Conservation (phyloP, 2,329 filamentous ascomycete species). For the Exophiala calicioides region DNA sequence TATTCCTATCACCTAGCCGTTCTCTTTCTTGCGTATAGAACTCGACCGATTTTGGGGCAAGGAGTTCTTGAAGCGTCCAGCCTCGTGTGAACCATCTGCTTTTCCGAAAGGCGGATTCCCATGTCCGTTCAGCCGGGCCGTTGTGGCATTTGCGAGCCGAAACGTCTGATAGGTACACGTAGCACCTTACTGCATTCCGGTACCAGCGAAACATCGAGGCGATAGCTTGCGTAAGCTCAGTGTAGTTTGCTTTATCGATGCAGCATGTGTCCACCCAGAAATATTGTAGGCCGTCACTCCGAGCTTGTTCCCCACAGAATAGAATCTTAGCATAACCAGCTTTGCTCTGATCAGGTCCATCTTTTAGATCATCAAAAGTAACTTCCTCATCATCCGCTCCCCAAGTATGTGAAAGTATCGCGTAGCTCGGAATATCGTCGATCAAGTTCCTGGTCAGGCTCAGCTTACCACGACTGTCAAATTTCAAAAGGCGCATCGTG, state of each 20-base stretch:
- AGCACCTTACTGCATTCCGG: slow-evolving; percentile 18
- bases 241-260: slow-evolving; percentile 27
- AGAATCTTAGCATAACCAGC: slow-evolving; percentile 6
- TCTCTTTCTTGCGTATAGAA: slow-evolving; percentile 13
- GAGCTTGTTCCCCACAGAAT: slow-evolving; percentile 8
- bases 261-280: slow-evolving; percentile 33
- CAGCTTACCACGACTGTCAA: slow-evolving; percentile 6
- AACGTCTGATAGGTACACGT: slow-evolving; percentile 16
- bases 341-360: slow-evolving; percentile 2
- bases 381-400: slow-evolving; percentile 13
- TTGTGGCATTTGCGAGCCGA: slow-evolving; percentile 14
- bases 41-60: slow-evolving; percentile 13
- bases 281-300: slow-evolving; percentile 1
- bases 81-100: too few species aligned
- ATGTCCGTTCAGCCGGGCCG: neutral
- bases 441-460: slow-evolving; percentile 10
- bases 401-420: slow-evolving; percentile 16
- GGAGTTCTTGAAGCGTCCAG: too few species aligned
- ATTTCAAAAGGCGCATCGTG: slow-evolving; percentile 16
- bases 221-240: slow-evolving; percentile 27
- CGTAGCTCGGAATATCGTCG: too few species aligned
- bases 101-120: slow-evolving; percentile 6
- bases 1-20: slow-evolving; percentile 14
- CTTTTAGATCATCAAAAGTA: slow-evolving; percentile 2
- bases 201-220: slow-evolving; percentile 32